Evolutionary conservation across 148 eudicot species (phyloP).

Genomic region (Drosera capensis): DNA sequence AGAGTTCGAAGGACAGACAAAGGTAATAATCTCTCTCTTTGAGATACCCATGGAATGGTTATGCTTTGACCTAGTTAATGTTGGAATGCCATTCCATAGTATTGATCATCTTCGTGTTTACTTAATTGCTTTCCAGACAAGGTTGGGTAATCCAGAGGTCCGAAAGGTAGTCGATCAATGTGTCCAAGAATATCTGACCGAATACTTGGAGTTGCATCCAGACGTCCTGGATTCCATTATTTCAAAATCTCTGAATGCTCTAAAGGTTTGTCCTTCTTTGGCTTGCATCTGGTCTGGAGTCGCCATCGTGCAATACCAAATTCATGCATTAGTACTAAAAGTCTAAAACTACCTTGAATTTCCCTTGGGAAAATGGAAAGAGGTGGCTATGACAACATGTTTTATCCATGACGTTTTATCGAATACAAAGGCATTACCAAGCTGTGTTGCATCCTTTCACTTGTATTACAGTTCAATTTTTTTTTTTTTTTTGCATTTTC

Average conservation of each 20-base stretch:
- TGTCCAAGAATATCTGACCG: constrained; percentile 79
- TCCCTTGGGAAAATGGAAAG: not conserved
- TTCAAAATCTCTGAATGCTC: constrained; percentile 80
- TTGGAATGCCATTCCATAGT: not conserved
- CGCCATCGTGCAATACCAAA: too few relatives aligned
- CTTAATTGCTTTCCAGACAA: constrained; percentile 30
- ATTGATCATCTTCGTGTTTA: not conserved
- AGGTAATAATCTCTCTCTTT: constrained; percentile 28
- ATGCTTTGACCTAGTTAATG: not conserved
- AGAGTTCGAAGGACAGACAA: constrained; percentile 98
- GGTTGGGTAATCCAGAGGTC: constrained; percentile 97
- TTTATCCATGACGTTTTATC: too few relatives aligned
- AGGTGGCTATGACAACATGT: not conserved
- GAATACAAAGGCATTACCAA: too few relatives aligned
- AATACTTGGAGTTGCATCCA: constrained; percentile 94
- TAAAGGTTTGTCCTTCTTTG: constrained; percentile 42
- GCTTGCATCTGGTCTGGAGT: too few relatives aligned
- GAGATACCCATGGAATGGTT: not conserved
- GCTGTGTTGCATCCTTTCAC: too few relatives aligned
- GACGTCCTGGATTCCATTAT: constrained; percentile 78
- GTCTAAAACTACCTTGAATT: too few relatives aligned
- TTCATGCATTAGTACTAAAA: too few relatives aligned
- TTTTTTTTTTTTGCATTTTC: too few relatives aligned
- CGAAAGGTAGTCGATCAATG: constrained; percentile 83
- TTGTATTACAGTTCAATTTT: too few relatives aligned